Evolutionary conservation across 2,329 filamentous ascomycete genomes (phyloP), one percentile per base, ranked within the genome.

Genomic region (Cercospora zeae-maydis): DNA sequence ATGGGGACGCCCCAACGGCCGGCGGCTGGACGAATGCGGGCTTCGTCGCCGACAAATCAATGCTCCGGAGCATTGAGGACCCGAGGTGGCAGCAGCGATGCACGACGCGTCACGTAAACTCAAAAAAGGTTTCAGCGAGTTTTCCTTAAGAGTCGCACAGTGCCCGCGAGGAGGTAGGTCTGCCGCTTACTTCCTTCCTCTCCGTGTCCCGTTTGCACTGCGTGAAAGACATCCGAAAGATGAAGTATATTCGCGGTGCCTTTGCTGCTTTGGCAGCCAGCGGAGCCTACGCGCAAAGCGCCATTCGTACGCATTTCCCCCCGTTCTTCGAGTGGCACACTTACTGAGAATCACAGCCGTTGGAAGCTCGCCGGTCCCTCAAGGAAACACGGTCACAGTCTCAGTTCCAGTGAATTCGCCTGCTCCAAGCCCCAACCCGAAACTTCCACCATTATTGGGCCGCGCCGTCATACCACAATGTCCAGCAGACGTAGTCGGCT

Each of bases 41-140:
- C 3, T 33, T 1, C 4, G 16, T 30, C 49, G 30, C 49, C 49
- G 49, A 52, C 24, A 52, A 52, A 52, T 52, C 49, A 30, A 30
- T 47, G 49, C 16, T 33, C 49, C 33, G 49, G 49, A 52, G 49
- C 49, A 21, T 52, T 19, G 49, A 33, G 10, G 14, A 3, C n/a
- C 49, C 49, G 49, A 33, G 49, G 49, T 52, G 49, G 16, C 27
- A 52, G 49, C 8, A 52, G 49, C 49, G 19, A 52, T 52, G 49
- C 49, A 33, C 49, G 31, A 52, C 49, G 49, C 49, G 49, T 52
- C 49, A 27, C 49, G 49, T 52, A 24, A 52, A 52, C 49, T 52
- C 49, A 52, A 52, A 52, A 47, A 34, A 52, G 14, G 14, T 52
- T 30, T 34, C 49, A 52, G n/a, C 14, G 49, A 34, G 5, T 33